phyloP scores from a whole-genome alignment of 306 rosid genomes.

The Citrullus mucosospermus region DNA sequence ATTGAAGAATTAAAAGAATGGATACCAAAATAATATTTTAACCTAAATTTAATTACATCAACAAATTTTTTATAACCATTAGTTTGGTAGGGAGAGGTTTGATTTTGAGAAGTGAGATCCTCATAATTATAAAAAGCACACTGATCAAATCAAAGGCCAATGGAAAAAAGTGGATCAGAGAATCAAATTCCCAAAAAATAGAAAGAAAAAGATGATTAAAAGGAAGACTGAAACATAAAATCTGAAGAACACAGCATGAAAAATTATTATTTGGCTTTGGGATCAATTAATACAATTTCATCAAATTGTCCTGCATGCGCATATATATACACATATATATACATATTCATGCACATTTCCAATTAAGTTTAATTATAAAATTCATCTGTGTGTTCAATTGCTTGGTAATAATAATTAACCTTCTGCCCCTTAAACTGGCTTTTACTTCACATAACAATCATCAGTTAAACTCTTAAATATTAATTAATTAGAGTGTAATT shows the following conservation, averaged over 20 bases:
- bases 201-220: neutral
- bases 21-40: too few relatives aligned
- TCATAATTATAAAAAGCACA: neutral
- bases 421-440: neutral
- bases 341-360: neutral
- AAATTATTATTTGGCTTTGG: neutral
- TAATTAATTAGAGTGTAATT: neutral
- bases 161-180: too few relatives aligned
- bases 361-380: neutral
- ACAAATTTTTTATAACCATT: too few relatives aligned
- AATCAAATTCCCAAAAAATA: neutral
- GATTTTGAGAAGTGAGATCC: neutral
- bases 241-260: neutral
- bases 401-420: neutral
- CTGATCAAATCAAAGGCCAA: neutral
- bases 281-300: neutral
- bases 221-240: neutral
- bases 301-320: constrained; percentile 6
- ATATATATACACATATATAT: neutral
- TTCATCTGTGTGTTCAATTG: neutral
- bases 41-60: too few relatives aligned
- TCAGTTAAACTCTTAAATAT: neutral
- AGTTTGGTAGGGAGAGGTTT: neutral
- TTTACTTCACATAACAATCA: constrained; percentile 1
- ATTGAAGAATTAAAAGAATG: too few relatives aligned